Percentiles rank a stretch among this genome's conserved stretches.
phyloP scores from a whole-genome alignment of 495 filamentous ascomycete species.

The Penicillium coprophilum region DNA sequence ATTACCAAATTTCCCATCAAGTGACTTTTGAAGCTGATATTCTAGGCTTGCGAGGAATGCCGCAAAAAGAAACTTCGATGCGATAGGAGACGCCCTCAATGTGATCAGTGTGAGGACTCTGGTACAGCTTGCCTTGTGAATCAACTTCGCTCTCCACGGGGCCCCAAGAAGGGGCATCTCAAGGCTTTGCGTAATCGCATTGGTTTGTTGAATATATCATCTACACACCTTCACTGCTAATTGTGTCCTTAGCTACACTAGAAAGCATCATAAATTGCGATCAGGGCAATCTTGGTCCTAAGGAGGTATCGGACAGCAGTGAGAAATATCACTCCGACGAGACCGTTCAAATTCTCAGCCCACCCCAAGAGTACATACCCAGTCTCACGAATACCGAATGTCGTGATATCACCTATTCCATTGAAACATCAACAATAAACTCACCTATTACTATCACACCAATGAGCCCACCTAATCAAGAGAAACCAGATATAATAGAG shows the following conservation, averaged over 20 bases:
- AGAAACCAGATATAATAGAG: constrained; percentile 7
- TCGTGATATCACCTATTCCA: background rate
- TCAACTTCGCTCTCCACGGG: constrained; percentile 15
- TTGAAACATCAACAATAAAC: background rate
- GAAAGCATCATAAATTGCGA: constrained; percentile 12
- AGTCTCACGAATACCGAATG: background rate
- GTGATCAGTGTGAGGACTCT: constrained; percentile 17
- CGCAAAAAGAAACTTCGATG: constrained; percentile 22
- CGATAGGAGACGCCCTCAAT: constrained; percentile 18
- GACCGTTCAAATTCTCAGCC: background rate
- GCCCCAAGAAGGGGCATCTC: constrained; percentile 20
- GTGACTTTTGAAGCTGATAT: background rate
- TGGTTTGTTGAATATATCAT: constrained; percentile 5
- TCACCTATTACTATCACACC: background rate
- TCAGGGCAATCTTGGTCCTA: background rate
- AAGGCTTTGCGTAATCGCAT: constrained; percentile 19
- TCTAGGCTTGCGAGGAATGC: constrained; percentile 22
- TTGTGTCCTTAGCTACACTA: background rate
- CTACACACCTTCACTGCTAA: background rate
- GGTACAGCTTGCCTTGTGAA: constrained; percentile 15
- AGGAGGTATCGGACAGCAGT: background rate
- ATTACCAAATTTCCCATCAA: background rate
- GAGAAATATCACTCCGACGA: background rate
- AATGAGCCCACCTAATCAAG: background rate
- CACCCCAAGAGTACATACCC: background rate